phyloP scores from a whole-genome alignment of 129 eudicot species.

The Tagetes patula region DNA sequence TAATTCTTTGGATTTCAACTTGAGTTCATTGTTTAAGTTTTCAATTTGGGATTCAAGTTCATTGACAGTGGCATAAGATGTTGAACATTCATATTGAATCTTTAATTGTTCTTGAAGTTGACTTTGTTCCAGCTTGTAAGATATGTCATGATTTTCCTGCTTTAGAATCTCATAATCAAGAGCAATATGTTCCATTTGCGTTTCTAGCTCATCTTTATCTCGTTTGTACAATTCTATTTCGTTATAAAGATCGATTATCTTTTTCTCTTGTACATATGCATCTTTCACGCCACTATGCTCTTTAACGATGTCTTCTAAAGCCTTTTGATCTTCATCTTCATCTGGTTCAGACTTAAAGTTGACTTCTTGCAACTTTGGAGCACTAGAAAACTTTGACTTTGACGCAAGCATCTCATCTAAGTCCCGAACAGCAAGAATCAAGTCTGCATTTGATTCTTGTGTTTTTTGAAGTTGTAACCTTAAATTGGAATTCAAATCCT shows the following conservation, averaged over 20 bases:
- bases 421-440: conserved; percentile 87
- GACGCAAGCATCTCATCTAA: conserved; percentile 79
- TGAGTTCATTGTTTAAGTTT: conserved; percentile 47
- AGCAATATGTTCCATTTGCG: conserved; percentile 95
- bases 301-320: conserved; percentile 73
- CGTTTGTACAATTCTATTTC: conserved; percentile 76
- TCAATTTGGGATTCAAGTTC: conserved; percentile 62
- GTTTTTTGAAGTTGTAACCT: conserved; percentile 86
- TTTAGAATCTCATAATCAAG: conserved; percentile 88
- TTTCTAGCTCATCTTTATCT: conserved; percentile 83
- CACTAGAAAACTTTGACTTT: conserved; percentile 26
- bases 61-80: conserved; percentile 43
- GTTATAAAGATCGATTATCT: conserved; percentile 62
- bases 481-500: conserved; percentile 71
- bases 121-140: conserved; percentile 69
- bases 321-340: conserved; percentile 83
- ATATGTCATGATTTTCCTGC: conserved; percentile 84
- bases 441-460: conserved; percentile 84
- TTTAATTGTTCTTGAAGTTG: conserved; percentile 79
- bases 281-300: conserved; percentile 69
- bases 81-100: conserved; percentile 83
- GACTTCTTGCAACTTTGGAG: conserved; percentile 32
- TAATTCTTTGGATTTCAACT: conserved; percentile 42
- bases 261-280: conserved; percentile 62
- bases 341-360: conserved; percentile 30